Percentiles rank a stretch among this genome's conserved stretches.
These are phyloP conservation scores for Naganishia antarctica DNA, from an alignment of 768 basidiomycete species.

Conservation along the genomic window DNA sequence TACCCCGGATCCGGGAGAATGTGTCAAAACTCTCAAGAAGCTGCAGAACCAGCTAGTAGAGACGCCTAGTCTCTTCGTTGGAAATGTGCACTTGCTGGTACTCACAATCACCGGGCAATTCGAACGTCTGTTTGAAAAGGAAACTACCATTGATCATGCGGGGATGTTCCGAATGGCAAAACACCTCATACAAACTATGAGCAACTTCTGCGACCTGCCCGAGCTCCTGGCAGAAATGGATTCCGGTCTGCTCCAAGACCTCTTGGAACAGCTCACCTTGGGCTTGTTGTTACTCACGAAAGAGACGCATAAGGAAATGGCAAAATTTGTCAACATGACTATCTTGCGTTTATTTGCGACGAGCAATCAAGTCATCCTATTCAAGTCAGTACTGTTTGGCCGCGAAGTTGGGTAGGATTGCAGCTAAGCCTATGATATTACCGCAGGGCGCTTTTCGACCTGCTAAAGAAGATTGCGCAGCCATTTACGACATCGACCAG, in stretches of 20 bases:
- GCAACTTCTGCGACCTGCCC: conserved; percentile 86
- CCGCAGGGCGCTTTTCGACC: conserved; percentile 67
- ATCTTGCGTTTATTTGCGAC: conserved; percentile 88
- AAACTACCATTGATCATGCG: conserved; percentile 65
- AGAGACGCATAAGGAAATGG: conserved; percentile 64
- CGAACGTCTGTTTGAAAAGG: conserved; percentile 82
- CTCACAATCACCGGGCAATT: conserved; percentile 87
- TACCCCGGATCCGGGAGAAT: conserved; percentile 62
- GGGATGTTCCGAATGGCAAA: conserved; percentile 91
- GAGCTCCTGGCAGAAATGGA: conserved; percentile 81
- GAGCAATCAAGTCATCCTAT: conserved; percentile 80
- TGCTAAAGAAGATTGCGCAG: conserved; percentile 72
- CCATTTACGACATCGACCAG: conserved; percentile 49
- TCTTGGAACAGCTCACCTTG: conserved; percentile 87
- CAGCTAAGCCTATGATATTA: conserved; percentile 17
- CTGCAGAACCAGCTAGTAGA: conserved; percentile 79
- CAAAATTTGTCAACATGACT: conserved; percentile 97
- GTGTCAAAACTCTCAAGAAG: conserved; percentile 89
- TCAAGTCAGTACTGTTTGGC: conserved; percentile 59
- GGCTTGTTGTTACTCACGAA: conserved; percentile 75
- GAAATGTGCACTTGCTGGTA: conserved; percentile 67
- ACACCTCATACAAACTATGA: conserved; percentile 92
- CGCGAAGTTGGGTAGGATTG: background rate
- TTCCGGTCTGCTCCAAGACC: conserved; percentile 71
- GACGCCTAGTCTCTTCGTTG: conserved; percentile 72